Conservation (phyloP, 768 basidiomycete species). For the Cystobasidium ongulense region DNA sequence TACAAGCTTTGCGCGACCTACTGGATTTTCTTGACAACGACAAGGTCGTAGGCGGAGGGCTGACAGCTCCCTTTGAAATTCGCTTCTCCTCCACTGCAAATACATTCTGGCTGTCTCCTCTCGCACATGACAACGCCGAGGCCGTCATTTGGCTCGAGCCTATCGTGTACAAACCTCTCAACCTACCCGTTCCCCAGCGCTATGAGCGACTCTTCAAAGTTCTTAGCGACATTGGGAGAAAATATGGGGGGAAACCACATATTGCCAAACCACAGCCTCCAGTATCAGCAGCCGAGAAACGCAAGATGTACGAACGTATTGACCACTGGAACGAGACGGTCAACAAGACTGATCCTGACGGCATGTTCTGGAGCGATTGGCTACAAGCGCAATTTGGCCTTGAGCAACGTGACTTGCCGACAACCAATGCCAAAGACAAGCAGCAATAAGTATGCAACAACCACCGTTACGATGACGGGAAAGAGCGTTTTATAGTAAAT, state of each 20-base stretch:
- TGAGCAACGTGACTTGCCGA: neutral
- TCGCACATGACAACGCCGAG: neutral
- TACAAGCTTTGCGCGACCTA: conserved; percentile 11
- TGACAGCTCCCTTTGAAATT: conserved; percentile 21
- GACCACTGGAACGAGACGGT: neutral
- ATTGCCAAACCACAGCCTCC: neutral
- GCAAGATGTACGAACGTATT: neutral
- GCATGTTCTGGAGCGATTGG: conserved; percentile 23
- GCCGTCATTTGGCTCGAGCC: conserved; percentile 15
- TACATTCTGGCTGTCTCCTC: neutral
- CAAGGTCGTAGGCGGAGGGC: conserved; percentile 18
- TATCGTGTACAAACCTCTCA: conserved; percentile 10
- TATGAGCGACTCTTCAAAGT: conserved; percentile 5
- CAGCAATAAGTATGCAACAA: neutral
- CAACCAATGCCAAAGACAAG: neutral
- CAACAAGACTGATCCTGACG: neutral
- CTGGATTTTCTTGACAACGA: conserved; percentile 11
- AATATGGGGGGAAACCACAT: conserved; percentile 18
- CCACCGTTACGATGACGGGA: neutral
- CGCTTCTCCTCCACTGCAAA: neutral
- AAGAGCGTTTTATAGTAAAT: neutral
- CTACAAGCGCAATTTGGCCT: conserved; percentile 6
- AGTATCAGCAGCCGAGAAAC: neutral
- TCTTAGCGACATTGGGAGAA: neutral
- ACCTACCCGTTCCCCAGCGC: neutral